Evolutionary conservation across 345 rosid genomes (phyloP).

Genomic region (Eucalyptus tenuipes): DNA sequence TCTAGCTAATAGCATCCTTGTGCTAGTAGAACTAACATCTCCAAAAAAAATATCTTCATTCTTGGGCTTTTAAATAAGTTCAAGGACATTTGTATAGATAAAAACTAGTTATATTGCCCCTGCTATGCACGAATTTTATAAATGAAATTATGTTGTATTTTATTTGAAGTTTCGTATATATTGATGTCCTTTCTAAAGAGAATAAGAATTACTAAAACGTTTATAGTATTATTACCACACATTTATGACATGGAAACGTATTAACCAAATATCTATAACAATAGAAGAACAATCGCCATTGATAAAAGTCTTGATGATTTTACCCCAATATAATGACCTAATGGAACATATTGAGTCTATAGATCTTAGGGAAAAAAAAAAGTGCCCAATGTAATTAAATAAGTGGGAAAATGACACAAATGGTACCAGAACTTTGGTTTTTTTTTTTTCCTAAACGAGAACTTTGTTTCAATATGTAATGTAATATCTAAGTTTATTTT

Average conservation of each 20-base stretch:
- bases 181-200: background rate
- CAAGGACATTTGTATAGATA: background rate
- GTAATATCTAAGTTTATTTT: no score
- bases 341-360: background rate
- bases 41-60: no score
- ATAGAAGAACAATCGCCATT: no score
- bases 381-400: no score
- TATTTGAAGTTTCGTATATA: background rate
- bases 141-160: background rate
- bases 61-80: background rate
- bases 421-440: rapidly evolving
- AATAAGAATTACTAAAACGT: no score
- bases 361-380: background rate
- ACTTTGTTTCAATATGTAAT: no score
- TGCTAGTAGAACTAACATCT: background rate
- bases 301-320: no score
- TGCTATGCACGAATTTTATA: background rate
- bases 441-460: rapidly evolving
- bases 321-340: background rate
- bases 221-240: background rate
- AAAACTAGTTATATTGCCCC: background rate
- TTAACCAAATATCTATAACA: no score
- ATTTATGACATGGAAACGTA: background rate
- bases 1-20: background rate
- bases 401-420: no score